Conservation (phyloP, 768 basidiomycete species). For the Naganishia vishniacii region DNA sequence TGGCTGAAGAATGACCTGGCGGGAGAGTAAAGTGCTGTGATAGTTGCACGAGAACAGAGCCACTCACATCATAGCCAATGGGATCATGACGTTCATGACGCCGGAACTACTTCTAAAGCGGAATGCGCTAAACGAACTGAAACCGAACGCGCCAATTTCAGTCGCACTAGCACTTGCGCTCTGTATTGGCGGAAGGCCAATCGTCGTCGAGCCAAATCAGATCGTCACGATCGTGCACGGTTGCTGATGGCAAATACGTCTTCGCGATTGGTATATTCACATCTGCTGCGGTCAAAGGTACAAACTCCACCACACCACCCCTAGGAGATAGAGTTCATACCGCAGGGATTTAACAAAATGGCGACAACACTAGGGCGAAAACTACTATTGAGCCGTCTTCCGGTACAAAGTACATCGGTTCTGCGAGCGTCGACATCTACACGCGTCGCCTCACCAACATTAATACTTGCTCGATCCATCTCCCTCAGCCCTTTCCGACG, state of each 20-base stretch:
- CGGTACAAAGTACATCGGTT: conserved; percentile 9
- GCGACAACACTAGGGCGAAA: conserved; percentile 19
- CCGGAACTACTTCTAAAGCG: background rate
- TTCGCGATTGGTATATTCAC: background rate
- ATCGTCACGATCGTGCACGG: background rate
- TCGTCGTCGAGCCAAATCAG: conserved; percentile 20
- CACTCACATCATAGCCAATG: no score
- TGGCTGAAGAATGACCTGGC: no score
- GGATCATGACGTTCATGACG: background rate
- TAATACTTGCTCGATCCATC: conserved; percentile 38
- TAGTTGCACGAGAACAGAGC: no score
- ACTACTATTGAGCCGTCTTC: conserved; percentile 12
- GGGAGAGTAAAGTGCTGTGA: no score
- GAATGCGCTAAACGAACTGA: background rate
- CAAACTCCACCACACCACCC: no score
- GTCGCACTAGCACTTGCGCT: background rate
- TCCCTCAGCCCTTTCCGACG: conserved; percentile 29
- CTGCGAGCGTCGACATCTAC: conserved; percentile 14
- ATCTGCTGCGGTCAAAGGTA: background rate
- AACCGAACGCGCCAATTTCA: conserved; percentile 7
- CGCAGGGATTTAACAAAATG: no score
- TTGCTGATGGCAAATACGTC: background rate
- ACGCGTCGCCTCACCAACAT: conserved; percentile 17
- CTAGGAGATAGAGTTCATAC: no score
- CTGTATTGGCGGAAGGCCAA: conserved; percentile 4